Base-by-base conservation (phyloP, 805 yeast species). In the Danielia oregonensis region DNA sequence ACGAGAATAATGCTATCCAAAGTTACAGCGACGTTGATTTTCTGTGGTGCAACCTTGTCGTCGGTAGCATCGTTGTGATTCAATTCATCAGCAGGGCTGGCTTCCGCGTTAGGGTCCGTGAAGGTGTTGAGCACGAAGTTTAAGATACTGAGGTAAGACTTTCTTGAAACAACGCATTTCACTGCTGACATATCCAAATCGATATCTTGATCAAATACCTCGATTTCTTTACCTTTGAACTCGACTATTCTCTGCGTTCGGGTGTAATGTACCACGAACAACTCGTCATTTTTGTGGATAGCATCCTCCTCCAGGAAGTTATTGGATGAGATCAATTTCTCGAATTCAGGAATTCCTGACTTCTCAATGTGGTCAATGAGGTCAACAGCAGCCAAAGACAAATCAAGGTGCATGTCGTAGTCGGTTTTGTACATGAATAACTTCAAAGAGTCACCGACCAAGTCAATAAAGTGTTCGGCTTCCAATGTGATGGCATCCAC, bases 41-140 rank as follows among this genome's bases (percentile, higher is more conserved):
- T 83, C 46, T 82, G 86, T 0, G 94, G 93, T 0, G 88, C 72
- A 11, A 71, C 68, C 9, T 71, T 78, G 16, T 60, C 65, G 40
- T 74, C 75, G 24, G 70, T 62, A n/a, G 69, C 76, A 42, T 74
- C 74, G 48, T 82, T 82, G 48, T 83, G 89, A 36, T 81, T 76
- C 39, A 83, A 64, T 19, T 68, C 78, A 61, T 82, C 89, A 0
- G 88, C 82, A 1, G 86, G 85, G 1, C 78, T 63, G 27, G 76
- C 59, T 5, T 75, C 76, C 1, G 83, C 80, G 42, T 77, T 72
- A 0, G 95, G 95, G 57, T 82, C 82, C 0, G 96, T 83, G 55
- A 93, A 93, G 0, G 97, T 93, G 29, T 87, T 84, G 50, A 89
- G 64, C 2, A 84, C 68, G 55, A 82, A 93, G 55, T 88, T 91